Percentiles rank a stretch among this genome's conserved stretches.
These are phyloP conservation scores for Colletotrichum sp. DNA, from an alignment of 2,329 filamentous ascomycete species.

Conservation along the genomic window DNA sequence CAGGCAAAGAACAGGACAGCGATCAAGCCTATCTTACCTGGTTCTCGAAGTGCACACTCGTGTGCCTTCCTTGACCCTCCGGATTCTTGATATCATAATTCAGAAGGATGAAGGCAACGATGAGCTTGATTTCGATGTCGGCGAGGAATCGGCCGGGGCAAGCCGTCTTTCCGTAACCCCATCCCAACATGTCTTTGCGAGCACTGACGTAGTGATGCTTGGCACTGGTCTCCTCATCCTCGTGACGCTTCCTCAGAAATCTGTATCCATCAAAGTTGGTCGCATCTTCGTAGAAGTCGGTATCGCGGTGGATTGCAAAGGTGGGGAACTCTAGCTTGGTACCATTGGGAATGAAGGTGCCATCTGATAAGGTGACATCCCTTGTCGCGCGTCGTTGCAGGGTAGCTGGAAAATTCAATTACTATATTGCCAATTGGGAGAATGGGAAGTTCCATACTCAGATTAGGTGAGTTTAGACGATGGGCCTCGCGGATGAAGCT, in stretches of 20 bases:
- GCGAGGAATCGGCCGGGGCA: neutral
- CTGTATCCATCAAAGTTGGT: constrained; percentile 40
- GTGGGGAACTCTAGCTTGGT: neutral
- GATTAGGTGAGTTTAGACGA: neutral
- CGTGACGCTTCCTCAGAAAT: neutral
- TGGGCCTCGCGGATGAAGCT: neutral
- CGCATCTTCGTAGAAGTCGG: constrained; percentile 58
- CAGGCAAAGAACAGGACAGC: neutral
- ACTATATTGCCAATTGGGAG: neutral
- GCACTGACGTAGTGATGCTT: neutral
- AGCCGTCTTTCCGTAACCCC: neutral
- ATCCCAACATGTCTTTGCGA: neutral
- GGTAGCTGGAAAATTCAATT: neutral
- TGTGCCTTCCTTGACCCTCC: neutral
- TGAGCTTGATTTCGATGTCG: neutral
- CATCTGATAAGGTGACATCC: neutral
- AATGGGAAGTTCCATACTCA: neutral
- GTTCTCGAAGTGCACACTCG: neutral
- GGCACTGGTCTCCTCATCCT: neutral
- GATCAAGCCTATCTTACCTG: neutral
- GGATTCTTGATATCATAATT: neutral
- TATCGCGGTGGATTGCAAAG: constrained; percentile 65
- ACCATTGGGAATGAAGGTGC: neutral
- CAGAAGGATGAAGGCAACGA: neutral
- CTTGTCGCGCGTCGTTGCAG: neutral